Base-by-base conservation (phyloP, 2,329 filamentous ascomycete species). In the Neofusicoccum parvum region DNA sequence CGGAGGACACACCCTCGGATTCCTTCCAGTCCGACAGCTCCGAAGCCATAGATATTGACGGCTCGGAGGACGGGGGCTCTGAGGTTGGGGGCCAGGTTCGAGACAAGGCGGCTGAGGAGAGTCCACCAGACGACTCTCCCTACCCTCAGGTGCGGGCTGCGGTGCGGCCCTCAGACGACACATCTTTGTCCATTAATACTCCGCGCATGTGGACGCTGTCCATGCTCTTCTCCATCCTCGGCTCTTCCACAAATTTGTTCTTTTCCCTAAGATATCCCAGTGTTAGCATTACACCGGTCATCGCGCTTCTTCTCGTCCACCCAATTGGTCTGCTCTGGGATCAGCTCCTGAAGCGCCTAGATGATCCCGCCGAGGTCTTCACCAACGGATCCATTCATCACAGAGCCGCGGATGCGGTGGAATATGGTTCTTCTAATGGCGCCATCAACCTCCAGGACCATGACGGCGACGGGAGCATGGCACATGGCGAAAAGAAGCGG, bases 221-320 rank as follows among this genome's bases (percentile, higher is more conserved):
- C n/a, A 84, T 92, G 41, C 74, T 95, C 10, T 95, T 95, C 76
- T 89, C 92, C 9, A 83, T 95, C 43, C 85, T 93, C 45, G 92
- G 92, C 67, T 94, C 92, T 53, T 91, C 90, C 2, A 92, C 91
- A 23, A 95, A 95, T 76, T 81, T 96, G 46, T 95, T 96, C 80
- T 96, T 96, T 81, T 94, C 92, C 41, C 82, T 96, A 75, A 86
- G 92, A 85, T 96, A 95, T 83, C 92, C 92, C 34, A 95, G 92
- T 76, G 92, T 96, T 76, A 90, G 91, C 67, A 94, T 96, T 73
- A 94, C 92, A 23, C 92, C 92, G 45, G 91, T 96, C 70, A 96
- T 96, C 80, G 92, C 92, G 36, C 83, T 95, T 72, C 83, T 96
- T 66, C 87, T 96, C 65, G 92, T 93, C 53, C 92, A 95, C 74